phyloP scores from a whole-genome alignment of 2,329 filamentous ascomycete species.

The Dothistroma septosporum region DNA sequence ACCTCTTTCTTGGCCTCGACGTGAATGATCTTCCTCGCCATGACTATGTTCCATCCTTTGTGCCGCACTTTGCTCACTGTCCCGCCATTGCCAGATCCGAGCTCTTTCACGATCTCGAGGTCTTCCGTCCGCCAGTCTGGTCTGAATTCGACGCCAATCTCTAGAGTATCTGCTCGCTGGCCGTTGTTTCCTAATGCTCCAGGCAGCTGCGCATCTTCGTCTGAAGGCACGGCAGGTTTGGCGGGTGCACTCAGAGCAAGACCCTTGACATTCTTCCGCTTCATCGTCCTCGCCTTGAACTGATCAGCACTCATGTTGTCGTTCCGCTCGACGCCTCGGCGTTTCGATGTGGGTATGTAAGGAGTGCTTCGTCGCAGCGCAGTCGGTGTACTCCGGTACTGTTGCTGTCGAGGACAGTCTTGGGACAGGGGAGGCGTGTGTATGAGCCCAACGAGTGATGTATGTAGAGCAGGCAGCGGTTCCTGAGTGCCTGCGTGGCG shows the following conservation, averaged over 20 bases:
- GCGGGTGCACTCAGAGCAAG: constrained; percentile 80
- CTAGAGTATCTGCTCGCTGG: constrained; percentile 66
- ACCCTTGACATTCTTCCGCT: constrained; percentile 98
- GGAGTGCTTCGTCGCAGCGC: background rate
- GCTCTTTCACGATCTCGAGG: constrained; percentile 85
- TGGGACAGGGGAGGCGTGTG: background rate
- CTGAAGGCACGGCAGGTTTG: constrained; percentile 65
- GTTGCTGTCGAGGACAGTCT: background rate
- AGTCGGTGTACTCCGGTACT: background rate
- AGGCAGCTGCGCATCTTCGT: constrained; percentile 62
- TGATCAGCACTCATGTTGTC: constrained; percentile 49
- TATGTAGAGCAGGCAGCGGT: background rate
- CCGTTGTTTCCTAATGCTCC: constrained; percentile 55
- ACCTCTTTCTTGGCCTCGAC: constrained; percentile 98
- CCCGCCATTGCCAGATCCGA: constrained; percentile 93
- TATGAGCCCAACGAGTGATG: background rate
- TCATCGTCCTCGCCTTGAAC: constrained; percentile 74
- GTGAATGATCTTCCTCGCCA: constrained; percentile 99
- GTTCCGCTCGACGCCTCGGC: constrained; percentile 14
- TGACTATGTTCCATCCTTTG: constrained; percentile 87
- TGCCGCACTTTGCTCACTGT: constrained; percentile 98
- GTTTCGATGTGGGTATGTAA: constrained; percentile 7
- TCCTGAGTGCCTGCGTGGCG: background rate
- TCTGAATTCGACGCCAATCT: constrained; percentile 97
- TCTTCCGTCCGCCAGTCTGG: constrained; percentile 89